Percentiles rank a stretch among this genome's conserved stretches.
phyloP scores from a whole-genome alignment of 768 basidiomycete species.

The Pisolithus sp. region DNA sequence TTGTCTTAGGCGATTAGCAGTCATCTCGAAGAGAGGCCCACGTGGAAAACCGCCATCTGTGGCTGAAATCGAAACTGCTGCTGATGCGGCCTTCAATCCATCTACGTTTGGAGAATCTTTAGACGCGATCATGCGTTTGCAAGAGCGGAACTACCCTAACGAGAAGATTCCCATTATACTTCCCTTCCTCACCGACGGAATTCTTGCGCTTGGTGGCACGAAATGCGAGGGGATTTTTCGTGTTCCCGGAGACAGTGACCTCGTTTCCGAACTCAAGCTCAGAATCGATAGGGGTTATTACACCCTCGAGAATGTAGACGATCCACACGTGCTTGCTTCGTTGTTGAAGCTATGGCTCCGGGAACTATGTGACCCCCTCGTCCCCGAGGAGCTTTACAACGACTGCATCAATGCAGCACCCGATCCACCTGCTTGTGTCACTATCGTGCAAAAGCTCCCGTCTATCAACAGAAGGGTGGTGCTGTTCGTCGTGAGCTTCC shows the following conservation, averaged over 20 bases:
- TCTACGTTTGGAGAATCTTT: slow-evolving; percentile 91
- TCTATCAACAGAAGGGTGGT: slow-evolving; percentile 83
- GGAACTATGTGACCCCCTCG: slow-evolving; percentile 86
- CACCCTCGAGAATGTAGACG: slow-evolving; percentile 82
- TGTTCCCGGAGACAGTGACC: slow-evolving; percentile 85
- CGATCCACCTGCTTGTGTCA: slow-evolving; percentile 63
- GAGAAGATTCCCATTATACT: slow-evolving; percentile 88
- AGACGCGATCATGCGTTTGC: slow-evolving; percentile 75
- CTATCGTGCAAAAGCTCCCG: slow-evolving; percentile 71
- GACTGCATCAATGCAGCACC: slow-evolving; percentile 71
- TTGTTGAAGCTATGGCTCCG: slow-evolving; percentile 91
- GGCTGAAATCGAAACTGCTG: slow-evolving; percentile 88
- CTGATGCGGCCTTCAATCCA: slow-evolving; percentile 93
- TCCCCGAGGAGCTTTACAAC: slow-evolving; percentile 89
- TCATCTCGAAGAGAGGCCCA: slow-evolving; percentile 78
- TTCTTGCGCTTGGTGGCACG: slow-evolving; percentile 80
- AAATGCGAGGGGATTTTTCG: slow-evolving; percentile 90
- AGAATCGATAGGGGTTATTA: slow-evolving; percentile 90
- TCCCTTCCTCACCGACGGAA: slow-evolving; percentile 88
- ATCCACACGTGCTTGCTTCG: slow-evolving; percentile 85
- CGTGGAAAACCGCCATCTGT: slow-evolving; percentile 76
- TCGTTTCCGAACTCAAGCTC: slow-evolving; percentile 81
- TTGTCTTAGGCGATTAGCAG: slow-evolving; percentile 69
- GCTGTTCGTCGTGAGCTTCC: slow-evolving; percentile 83
- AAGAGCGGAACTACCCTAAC: slow-evolving; percentile 79